A percentile compares a stretch with the other conserved stretches of the same genome.
These are phyloP conservation scores for Cytospora chrysosperma DNA, from an alignment of 2,329 filamentous ascomycete genomes.

Conservation along the genomic window DNA sequence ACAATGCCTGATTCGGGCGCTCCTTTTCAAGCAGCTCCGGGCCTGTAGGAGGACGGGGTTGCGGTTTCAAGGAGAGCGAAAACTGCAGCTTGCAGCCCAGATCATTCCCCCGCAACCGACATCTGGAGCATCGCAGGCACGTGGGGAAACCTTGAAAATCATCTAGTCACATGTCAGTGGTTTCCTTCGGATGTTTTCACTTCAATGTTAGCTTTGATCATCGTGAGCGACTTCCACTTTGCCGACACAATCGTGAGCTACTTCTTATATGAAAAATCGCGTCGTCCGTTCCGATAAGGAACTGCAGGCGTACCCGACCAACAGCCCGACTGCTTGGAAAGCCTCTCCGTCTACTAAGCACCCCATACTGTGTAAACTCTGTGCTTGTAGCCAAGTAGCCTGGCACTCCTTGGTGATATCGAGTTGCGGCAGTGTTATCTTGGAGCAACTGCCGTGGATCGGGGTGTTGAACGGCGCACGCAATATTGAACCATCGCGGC, in stretches of 20 bases:
- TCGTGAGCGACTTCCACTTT: slow-evolving; percentile 1
- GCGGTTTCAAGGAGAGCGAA: slow-evolving; percentile 14
- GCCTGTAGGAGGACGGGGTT: not conserved
- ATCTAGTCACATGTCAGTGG: slow-evolving; percentile 9
- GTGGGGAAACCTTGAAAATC: slow-evolving; percentile 11
- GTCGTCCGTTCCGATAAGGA: not conserved
- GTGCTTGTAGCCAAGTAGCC: not conserved
- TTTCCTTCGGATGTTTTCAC: not conserved
- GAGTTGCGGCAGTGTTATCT: not conserved
- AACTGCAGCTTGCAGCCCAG: slow-evolving; percentile 17
- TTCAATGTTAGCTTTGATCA: slow-evolving; percentile 3
- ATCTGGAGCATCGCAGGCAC: slow-evolving; percentile 16
- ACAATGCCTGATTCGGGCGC: not conserved
- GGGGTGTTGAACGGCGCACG: not conserved
- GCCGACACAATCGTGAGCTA: slow-evolving; percentile 7
- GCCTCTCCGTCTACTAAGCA: not conserved
- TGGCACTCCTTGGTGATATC: not conserved
- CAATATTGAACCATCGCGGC: not conserved
- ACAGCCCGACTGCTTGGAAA: not conserved
- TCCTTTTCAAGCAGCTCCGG: slow-evolving; percentile 13
- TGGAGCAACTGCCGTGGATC: not conserved
- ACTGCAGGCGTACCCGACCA: not conserved
- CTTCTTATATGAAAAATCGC: not conserved
- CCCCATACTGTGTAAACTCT: slow-evolving; percentile 3
- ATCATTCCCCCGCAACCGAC: slow-evolving; percentile 20